Evolutionary conservation across 1,284 basidiomycete species (phyloP), one percentile per base, ranked within the genome.

Genomic region (Somion occarium): DNA sequence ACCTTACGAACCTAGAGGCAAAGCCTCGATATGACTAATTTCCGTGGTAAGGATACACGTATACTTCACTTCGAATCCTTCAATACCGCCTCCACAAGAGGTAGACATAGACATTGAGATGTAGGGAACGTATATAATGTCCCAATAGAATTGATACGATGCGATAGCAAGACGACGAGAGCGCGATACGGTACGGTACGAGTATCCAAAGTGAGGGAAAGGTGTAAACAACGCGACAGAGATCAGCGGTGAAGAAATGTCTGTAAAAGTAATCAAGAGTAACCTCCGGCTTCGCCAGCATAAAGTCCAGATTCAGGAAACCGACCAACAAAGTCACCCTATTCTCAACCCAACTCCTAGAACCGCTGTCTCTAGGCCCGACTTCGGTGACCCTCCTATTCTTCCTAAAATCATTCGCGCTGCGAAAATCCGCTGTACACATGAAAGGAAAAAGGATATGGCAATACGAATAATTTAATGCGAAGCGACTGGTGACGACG

Each of bases 1-100:
- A 46, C 91, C 91, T 0, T 88, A 83, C 56, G 88, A 91, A 67
- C 82, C 87, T 2, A 68, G 81, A 48, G 88, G 88, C 24, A 83
- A 78, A 59, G 79, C 82, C n/a, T 82, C 83, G 38, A 59, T 68
- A 43, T 69, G 48, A 64, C 5, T 41, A 34, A n/a, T n/a, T n/a
- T n/a, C n/a, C n/a, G n/a, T n/a, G n/a, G n/a, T n/a, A n/a, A n/a
- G n/a, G n/a, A n/a, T n/a, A n/a, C n/a, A n/a, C n/a, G n/a, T n/a
- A n/a, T n/a, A n/a, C n/a, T n/a, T n/a, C n/a, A n/a, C n/a, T n/a
- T n/a, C n/a, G n/a, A n/a, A n/a, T n/a, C n/a, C n/a, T n/a, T n/a
- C n/a, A n/a, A n/a, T n/a, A n/a, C n/a, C n/a, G n/a, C n/a, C n/a
- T n/a, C n/a, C n/a, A n/a, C n/a, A n/a, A n/a, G n/a, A n/a, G n/a